phyloP scores from a whole-genome alignment of 148 eudicot genomes.

The Cornus florida region DNA sequence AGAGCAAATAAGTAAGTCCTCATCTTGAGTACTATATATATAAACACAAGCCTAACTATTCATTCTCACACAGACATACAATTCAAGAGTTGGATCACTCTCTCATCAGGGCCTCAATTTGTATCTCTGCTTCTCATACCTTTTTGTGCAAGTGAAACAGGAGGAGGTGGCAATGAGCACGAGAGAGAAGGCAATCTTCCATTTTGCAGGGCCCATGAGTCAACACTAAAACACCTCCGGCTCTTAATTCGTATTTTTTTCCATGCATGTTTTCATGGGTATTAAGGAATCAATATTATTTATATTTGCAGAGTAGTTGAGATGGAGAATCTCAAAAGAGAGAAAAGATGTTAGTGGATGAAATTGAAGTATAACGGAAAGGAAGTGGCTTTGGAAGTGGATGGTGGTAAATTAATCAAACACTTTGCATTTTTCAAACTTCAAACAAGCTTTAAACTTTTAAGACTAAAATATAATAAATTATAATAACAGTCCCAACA shows the following conservation, averaged over 20 bases:
- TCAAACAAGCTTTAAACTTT: no score
- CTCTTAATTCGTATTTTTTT: constrained; percentile 21
- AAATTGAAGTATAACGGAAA: no score
- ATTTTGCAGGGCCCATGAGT: constrained; percentile 70
- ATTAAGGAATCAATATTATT: constrained; percentile 14
- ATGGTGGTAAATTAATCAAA: no score
- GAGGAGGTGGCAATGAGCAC: constrained; percentile 73
- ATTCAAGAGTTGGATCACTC: not conserved
- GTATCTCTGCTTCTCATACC: no score
- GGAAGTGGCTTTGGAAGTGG: no score
- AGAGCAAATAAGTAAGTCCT: constrained; percentile 12
- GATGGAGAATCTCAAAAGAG: no score
- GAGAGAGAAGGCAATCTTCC: constrained; percentile 73
- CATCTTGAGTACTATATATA: no score
- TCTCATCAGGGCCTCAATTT: no score
- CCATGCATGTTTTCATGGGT: constrained; percentile 1
- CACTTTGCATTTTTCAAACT: no score
- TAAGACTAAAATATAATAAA: no score
- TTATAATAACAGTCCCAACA: no score
- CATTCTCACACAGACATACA: not conserved
- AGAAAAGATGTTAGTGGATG: no score
- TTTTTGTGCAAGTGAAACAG: constrained; percentile 84
- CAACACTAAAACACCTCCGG: constrained; percentile 71
- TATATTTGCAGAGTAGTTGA: constrained; percentile 25
- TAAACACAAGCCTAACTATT: not conserved